These are phyloP conservation scores for Vitellaria paradoxa DNA, from an alignment of 179 eudicot species.

Conservation along the genomic window DNA sequence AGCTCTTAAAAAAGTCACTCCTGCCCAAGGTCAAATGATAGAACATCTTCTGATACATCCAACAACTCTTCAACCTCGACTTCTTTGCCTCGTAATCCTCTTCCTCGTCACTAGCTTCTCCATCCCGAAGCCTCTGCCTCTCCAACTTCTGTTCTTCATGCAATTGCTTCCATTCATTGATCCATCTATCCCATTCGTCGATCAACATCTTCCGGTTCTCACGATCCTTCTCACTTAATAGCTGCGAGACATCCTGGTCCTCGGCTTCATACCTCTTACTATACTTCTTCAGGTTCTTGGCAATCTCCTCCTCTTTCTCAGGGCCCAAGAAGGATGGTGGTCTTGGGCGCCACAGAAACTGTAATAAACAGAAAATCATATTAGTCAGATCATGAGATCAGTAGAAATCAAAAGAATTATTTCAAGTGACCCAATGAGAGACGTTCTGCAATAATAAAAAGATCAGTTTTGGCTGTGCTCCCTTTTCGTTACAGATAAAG, in stretches of 20 bases:
- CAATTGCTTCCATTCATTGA: slow-evolving; percentile 52
- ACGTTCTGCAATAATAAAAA: neutral
- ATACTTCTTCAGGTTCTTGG: slow-evolving; percentile 82
- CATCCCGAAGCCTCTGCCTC: slow-evolving; percentile 65
- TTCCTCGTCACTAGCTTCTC: slow-evolving; percentile 83
- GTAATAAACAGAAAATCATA: slow-evolving; percentile 15
- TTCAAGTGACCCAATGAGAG: neutral
- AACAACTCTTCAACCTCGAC: slow-evolving; percentile 79
- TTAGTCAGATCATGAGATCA: neutral
- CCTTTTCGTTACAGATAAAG: too few species aligned
- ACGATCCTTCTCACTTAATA: slow-evolving; percentile 81
- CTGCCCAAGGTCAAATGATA: slow-evolving; percentile 42
- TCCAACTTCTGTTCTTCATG: slow-evolving; percentile 66
- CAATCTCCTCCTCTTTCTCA: slow-evolving; percentile 86
- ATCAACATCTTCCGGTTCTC: slow-evolving; percentile 72
- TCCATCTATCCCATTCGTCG: slow-evolving; percentile 85
- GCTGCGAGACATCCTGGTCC: slow-evolving; percentile 78
- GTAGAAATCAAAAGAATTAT: neutral
- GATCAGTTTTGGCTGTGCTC: neutral
- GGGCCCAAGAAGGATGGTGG: slow-evolving; percentile 71
- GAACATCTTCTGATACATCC: slow-evolving; percentile 60
- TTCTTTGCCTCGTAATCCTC: slow-evolving; percentile 88
- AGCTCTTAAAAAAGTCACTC: neutral
- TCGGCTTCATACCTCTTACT: slow-evolving; percentile 87
- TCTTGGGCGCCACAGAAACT: slow-evolving; percentile 85